Evolutionary conservation across 768 basidiomycete genomes (phyloP), one percentile per base, ranked within the genome.

Genomic region (Xerocomellus chrysenteron): DNA sequence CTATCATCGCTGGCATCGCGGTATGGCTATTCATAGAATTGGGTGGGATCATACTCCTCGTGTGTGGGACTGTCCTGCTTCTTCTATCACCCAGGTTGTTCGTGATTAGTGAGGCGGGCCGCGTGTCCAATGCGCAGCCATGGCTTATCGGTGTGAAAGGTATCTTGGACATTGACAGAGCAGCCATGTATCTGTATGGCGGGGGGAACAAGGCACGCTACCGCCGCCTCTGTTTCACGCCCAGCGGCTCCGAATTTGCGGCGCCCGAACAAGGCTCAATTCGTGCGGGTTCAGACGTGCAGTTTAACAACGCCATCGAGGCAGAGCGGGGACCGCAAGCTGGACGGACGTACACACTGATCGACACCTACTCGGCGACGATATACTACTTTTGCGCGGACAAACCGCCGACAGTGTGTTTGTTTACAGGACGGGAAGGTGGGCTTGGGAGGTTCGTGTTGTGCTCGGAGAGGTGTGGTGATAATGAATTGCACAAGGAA

Each of bases 121-220:
- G 64, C 17, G 42, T 65, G 21, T 21, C 62, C 2, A n/a, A 4
- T 7, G 26, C 57, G 3, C 57, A 65, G 19, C 64, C 64, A 4
- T 65, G 64, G 64, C 19, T 65, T 21, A 57, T 65, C 2, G 64
- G 64, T 3, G 55, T 65, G n/a, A 65, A 65, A 21, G 64, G 64
- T 1, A 52, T 59, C 39, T 8, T 65, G 30, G 51, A 61, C 26
- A 46, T 45, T 14, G 28, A 54, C 24, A 30, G 54, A 9, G 64
- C 52, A 8, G 37, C 55, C 17, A 26, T 24, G 26, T 56, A 52
- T 14, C 19, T 65, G 26, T 65, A 65, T 11, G 64, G 64, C 44
- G 12, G 32, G 32, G 32, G 26, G 26, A 26, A 26, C 26, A 26
- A 26, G 5, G 26, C 26, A 5, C 26, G 26, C 26, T 26, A 26